Base-by-base conservation (phyloP, 2,329 filamentous ascomycete genomes). In the Aspergillus novoparasiticus region DNA sequence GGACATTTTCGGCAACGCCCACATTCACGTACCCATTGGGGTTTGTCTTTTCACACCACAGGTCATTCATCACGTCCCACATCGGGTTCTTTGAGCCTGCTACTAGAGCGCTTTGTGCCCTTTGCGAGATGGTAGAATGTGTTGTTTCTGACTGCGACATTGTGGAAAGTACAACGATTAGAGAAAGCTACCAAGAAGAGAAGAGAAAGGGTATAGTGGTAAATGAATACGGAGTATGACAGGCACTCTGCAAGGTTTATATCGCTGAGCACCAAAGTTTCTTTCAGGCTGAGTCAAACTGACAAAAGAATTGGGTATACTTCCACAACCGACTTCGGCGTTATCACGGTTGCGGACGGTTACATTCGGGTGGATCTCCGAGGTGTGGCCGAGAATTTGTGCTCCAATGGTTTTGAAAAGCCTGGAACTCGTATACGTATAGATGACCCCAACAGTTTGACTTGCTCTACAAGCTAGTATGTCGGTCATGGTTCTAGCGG, bases 1-100 rank as follows among this genome's bases (percentile, higher is more conserved):
- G 77, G 0, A 73, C 71, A 68, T 86, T 86, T 69, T 86, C 84
- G 6, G 84, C 84, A 1, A 86, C 75, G 1, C 83, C 84, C 0
- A 86, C 76, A 62, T 80, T 84, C 36, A 85, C 73, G 63, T 80
- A 84, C 30, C 84, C 84, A 16, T 72, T 66, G 0, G 72, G 72
- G 46, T 74, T 74, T 21, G 61, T 69, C 2, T 62, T 21, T n/a
- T 79, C 76, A 59, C 83, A 67, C 76, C 79, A 86, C 6, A 80
- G 70, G 64, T 86, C 76, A 9, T 72, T 69, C 46, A 85, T 70
- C 45, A 85, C 75, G 12, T 81, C 75, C 79, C 81, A 83, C 61
- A 83, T 72, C 11, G 71, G 54, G 21, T 67, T 72, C 19, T 51
- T 59, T 21, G 61, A 60, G 26, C 56, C 63, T 9, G 45, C 57